Evolutionary conservation across 495 filamentous ascomycete genomes (phyloP).

Genomic region (Aspergillus bertholletiae): DNA sequence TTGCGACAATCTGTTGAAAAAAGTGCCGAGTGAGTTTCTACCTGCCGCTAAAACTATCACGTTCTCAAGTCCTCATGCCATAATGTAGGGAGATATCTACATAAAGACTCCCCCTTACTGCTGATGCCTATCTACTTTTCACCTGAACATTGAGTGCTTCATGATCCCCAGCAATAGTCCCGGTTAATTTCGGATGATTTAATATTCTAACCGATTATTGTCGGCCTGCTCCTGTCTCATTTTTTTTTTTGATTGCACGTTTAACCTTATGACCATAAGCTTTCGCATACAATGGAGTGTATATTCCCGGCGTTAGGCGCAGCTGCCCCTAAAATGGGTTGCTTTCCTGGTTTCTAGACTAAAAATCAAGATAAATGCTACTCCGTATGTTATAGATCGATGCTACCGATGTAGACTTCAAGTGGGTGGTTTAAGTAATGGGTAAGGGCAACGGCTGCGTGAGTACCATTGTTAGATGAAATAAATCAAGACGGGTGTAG

Average conservation of each 20-base stretch:
- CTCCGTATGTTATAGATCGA: not conserved
- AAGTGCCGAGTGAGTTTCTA: constrained; percentile 45
- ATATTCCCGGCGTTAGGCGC: not conserved
- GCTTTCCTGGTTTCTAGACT: too few relatives aligned
- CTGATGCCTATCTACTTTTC: not conserved
- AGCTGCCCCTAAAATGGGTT: too few relatives aligned
- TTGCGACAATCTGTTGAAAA: constrained; percentile 59
- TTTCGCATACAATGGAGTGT: not conserved
- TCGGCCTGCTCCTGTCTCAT: not conserved
- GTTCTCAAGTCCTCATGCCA: not conserved
- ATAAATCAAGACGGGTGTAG: not conserved
- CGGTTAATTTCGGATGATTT: not conserved
- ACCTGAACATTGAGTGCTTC: not conserved
- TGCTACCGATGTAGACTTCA: not conserved
- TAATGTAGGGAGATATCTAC: not conserved
- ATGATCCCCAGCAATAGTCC: not conserved
- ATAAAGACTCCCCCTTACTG: not conserved
- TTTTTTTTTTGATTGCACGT: not conserved
- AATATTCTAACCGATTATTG: not conserved
- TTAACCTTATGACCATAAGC: not conserved
- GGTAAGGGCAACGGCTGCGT: too few relatives aligned
- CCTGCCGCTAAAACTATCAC: too few relatives aligned
- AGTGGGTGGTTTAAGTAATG: not conserved
- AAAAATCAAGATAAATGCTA: too few relatives aligned
- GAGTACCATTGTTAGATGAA: too few relatives aligned